These are phyloP conservation scores for Conringia planisiliqua DNA, from an alignment of 345 rosid genomes.

Conservation along the genomic window DNA sequence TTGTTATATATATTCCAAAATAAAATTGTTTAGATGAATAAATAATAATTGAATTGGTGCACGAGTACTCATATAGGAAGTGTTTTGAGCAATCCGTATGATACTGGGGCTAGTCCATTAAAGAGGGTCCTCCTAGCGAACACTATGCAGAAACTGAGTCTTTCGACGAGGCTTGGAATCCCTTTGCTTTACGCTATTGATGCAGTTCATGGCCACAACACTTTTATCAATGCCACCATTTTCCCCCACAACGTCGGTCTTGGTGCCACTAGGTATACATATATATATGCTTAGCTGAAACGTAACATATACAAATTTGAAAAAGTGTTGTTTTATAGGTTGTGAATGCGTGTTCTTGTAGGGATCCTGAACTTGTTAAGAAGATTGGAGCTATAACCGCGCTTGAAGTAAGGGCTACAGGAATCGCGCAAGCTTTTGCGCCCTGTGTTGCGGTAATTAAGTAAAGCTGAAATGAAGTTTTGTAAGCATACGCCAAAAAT, in stretches of 20 bases:
- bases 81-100: slow-evolving; percentile 47
- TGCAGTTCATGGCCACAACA: slow-evolving; percentile 82
- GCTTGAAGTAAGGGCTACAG: slow-evolving; percentile 82
- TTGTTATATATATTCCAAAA: not conserved
- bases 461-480: not conserved
- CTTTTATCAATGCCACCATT: slow-evolving; percentile 75
- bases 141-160: slow-evolving; percentile 47
- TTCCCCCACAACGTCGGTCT: slow-evolving; percentile 89
- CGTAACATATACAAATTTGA: not conserved
- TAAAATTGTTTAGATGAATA: not conserved
- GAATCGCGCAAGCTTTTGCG: slow-evolving; percentile 72
- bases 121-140: slow-evolving; percentile 48
- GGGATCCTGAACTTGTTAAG: slow-evolving; percentile 77
- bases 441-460: slow-evolving; percentile 88
- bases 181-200: slow-evolving; percentile 87
- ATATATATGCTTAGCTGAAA: not conserved
- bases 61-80: slow-evolving; percentile 41
- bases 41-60: not conserved
- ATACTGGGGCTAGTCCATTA: slow-evolving; percentile 26
- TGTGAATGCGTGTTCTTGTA: slow-evolving; percentile 19
- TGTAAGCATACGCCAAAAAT: not conserved
- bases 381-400: slow-evolving; percentile 93
- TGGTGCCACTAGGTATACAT: slow-evolving; percentile 84
- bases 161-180: slow-evolving; percentile 73
- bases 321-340: not conserved